These are phyloP conservation scores for Asterophora lycoperdoides DNA, from an alignment of 768 basidiomycete species.

Conservation along the genomic window DNA sequence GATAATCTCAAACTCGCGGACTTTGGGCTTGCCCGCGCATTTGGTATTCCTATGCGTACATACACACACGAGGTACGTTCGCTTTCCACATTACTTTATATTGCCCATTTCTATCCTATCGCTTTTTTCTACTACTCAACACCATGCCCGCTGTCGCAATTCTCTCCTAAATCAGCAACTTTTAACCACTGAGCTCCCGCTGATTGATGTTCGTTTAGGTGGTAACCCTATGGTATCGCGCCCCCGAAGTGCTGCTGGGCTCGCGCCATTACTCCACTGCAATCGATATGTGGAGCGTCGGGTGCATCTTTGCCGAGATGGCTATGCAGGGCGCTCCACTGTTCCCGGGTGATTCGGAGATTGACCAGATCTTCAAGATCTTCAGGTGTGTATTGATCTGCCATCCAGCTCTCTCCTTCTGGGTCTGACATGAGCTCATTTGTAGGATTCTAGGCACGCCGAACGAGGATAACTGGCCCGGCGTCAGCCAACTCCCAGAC, in stretches of 20 bases:
- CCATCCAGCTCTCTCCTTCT: background rate
- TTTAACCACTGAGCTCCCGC: background rate
- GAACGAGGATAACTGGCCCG: slow-evolving; percentile 87
- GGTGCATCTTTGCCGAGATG: slow-evolving; percentile 99
- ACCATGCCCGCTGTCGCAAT: background rate
- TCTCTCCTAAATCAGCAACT: background rate
- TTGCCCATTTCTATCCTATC: too few relatives aligned
- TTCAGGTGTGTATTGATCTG: slow-evolving; percentile 60
- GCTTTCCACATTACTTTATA: background rate
- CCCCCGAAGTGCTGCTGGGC: slow-evolving; percentile 94
- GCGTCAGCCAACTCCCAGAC: slow-evolving; percentile 82
- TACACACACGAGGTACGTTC: slow-evolving; percentile 91
- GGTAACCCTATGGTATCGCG: slow-evolving; percentile 98
- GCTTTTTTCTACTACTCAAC: too few relatives aligned
- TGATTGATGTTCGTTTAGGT: slow-evolving; percentile 51
- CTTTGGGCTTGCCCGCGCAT: slow-evolving; percentile 93
- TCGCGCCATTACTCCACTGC: slow-evolving; percentile 96
- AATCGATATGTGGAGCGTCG: slow-evolving; percentile 99
- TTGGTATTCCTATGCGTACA: slow-evolving; percentile 98
- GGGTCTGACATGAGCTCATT: slow-evolving; percentile 1
- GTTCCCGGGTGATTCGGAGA: slow-evolving; percentile 99
- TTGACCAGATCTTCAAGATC: slow-evolving; percentile 99
- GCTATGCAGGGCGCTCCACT: slow-evolving; percentile 84
- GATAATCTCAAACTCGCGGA: slow-evolving; percentile 95
- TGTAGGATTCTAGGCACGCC: slow-evolving; percentile 91